Percentiles rank a stretch among this genome's conserved stretches.
Evolutionary conservation across 352 stramenopile species (phyloP).

Genomic region (Thraustochytrium striatum): DNA sequence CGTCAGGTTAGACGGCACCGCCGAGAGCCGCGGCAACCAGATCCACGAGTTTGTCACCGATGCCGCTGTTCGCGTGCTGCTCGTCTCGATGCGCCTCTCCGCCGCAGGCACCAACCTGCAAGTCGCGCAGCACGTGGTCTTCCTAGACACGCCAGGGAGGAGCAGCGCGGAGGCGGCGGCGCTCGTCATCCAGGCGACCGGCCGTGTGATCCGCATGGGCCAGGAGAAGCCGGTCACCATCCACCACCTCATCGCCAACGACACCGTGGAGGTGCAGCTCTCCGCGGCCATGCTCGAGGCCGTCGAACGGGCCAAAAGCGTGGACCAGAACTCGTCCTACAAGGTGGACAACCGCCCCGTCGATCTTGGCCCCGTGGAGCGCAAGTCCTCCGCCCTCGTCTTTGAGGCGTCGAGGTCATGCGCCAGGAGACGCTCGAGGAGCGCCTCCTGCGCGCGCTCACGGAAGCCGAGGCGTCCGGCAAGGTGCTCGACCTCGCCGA

Average conservation of each 20-base stretch:
- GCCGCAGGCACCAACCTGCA: constrained; percentile 76
- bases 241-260: constrained; percentile 67
- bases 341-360: constrained; percentile 55
- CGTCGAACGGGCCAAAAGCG: constrained; percentile 57
- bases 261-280: constrained; percentile 67
- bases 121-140: constrained; percentile 71
- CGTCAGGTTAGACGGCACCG: constrained; percentile 67
- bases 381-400: constrained; percentile 54
- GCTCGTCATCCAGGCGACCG: constrained; percentile 73
- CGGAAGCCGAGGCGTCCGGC: constrained; percentile 60
- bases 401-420: constrained; percentile 69
- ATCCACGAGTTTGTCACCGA: constrained; percentile 66
- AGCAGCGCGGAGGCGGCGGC: constrained; percentile 68
- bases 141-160: constrained; percentile 69
- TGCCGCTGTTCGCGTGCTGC: constrained; percentile 65
- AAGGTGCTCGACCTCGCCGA: constrained; percentile 63
- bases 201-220: constrained; percentile 73
- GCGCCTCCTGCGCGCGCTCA: constrained; percentile 63
- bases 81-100: constrained; percentile 72
- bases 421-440: constrained; percentile 69
- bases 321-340: constrained; percentile 63
- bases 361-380: constrained; percentile 17
- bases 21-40: no score
- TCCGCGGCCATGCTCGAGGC: constrained; percentile 63
- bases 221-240: constrained; percentile 71